Conservation (phyloP, 208 protist species). For the Acanthamoeba castellanii region DNA sequence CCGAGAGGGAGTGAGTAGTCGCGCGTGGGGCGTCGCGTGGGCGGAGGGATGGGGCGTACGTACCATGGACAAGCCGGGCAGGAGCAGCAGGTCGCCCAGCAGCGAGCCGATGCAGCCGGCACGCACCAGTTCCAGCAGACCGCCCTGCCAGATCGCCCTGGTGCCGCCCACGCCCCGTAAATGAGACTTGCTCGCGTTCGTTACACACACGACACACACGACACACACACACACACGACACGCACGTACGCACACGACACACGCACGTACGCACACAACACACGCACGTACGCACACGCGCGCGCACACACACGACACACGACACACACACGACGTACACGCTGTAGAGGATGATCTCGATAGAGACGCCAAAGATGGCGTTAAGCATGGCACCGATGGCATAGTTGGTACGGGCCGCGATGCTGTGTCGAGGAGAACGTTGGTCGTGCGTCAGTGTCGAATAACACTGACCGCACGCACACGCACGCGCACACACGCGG, state of each 20-base stretch:
- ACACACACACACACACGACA: background rate
- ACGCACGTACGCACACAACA: no score
- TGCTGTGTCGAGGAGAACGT: background rate
- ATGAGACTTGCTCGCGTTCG: no score
- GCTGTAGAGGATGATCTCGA: slow-evolving; percentile 89
- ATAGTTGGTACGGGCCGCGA: slow-evolving; percentile 89
- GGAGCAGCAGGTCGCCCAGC: slow-evolving; percentile 83
- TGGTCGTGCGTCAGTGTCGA: no score
- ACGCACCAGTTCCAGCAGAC: slow-evolving; percentile 69
- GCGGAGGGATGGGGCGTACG: background rate
- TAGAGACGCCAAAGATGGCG: slow-evolving; percentile 90
- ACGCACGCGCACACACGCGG: no score
- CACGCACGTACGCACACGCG: background rate
- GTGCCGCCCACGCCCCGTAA: no score
- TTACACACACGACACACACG: background rate
- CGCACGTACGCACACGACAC: background rate
- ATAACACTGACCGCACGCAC: no score
- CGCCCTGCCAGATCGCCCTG: slow-evolving; percentile 67
- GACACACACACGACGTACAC: slow-evolving; percentile 2
- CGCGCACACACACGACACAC: no score
- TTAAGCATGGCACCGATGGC: slow-evolving; percentile 89
- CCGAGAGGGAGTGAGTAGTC: background rate
- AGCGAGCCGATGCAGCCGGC: slow-evolving; percentile 75
- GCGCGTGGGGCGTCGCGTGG: background rate
- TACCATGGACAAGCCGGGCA: slow-evolving; percentile 88